Base-by-base conservation (phyloP, 139 green algal genomes). In the Coelastrella sp. region DNA sequence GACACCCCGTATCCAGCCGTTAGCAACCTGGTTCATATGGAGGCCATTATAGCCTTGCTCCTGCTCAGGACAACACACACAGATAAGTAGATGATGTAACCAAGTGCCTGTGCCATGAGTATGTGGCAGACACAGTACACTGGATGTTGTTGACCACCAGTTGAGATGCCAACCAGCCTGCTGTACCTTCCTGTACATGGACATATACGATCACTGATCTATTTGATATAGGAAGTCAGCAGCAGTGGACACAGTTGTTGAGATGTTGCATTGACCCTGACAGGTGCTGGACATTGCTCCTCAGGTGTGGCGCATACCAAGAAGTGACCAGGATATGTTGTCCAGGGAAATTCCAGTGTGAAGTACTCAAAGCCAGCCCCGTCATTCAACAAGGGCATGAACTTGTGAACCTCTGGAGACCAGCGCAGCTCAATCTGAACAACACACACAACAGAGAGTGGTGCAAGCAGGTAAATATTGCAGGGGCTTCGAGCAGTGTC, bases 371-470 rank as follows among this genome's bases (percentile, higher is more conserved):
- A 74, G 72, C 73, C 85, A 4, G 66, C 61, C 22, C 19, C 60
- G 57, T 63, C 85, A 57, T 90, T 78, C 56, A 90, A 24, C 85
- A 90, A 84, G 73, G 85, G 85, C 85, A 90, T 84, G 85, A 90
- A 90, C 85, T 68, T 90, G 85, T 90, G 85, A n/a, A 90, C 74
- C 85, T 90, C 73, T 4, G 85, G 85, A 1, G 57, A 49, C 85
- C 85, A 90, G 15, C 27, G 20, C 6, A 22, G 14, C 22, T 90
- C 73, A 14, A 90, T 60, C 84, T 89, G 84, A 66, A 89, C 68
- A 76, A 76, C 35, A 76, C 17, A 76, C n/a, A 8, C 9, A 4
- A 19, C 17, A 17, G 24, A 10, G 15, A 76, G 8, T 7, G 19
- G 10, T 35, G 68, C 12, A 14, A 70, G 63, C 35, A 49, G 35